phyloP scores from a whole-genome alignment of 1,284 basidiomycete genomes.

The Microbotryum saponariae region DNA sequence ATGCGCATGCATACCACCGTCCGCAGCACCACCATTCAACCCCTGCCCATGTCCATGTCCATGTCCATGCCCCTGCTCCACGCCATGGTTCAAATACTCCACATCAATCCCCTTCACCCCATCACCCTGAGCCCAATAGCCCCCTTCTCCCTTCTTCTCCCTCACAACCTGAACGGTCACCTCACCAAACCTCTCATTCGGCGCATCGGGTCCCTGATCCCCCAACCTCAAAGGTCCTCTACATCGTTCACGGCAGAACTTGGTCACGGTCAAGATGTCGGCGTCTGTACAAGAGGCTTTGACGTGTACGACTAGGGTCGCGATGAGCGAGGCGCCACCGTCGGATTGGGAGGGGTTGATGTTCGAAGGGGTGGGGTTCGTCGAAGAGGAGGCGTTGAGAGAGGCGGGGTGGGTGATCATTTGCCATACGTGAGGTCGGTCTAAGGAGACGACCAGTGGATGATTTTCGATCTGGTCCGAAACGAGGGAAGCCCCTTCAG shows the following conservation, averaged over 20 bases:
- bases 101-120: background rate
- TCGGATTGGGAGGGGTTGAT: background rate
- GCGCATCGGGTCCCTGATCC: background rate
- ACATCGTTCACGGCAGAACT: slow-evolving; percentile 57
- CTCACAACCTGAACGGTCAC: slow-evolving; percentile 24
- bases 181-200: slow-evolving; percentile 13
- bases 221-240: slow-evolving; percentile 30
- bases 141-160: slow-evolving; percentile 4
- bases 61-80: slow-evolving; percentile 10
- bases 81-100: slow-evolving; percentile 12
- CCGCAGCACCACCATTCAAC: too few species aligned
- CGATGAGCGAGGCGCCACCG: slow-evolving; percentile 46
- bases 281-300: slow-evolving; percentile 58
- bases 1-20: too few species aligned
- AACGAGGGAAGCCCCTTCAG: slow-evolving; percentile 37
- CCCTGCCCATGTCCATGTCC: background rate
- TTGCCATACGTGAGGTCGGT: slow-evolving; percentile 78
- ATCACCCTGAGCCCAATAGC: background rate
- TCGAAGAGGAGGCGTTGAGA: slow-evolving; percentile 6
- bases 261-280: slow-evolving; percentile 62
- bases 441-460: slow-evolving; percentile 65
- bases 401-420: slow-evolving; percentile 50
- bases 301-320: slow-evolving; percentile 73
- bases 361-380: background rate
- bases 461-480: slow-evolving; percentile 60